These are phyloP conservation scores for Nadsonia starkeyi-henricii DNA, from an alignment of 1,139 yeast species.

Conservation along the genomic window DNA sequence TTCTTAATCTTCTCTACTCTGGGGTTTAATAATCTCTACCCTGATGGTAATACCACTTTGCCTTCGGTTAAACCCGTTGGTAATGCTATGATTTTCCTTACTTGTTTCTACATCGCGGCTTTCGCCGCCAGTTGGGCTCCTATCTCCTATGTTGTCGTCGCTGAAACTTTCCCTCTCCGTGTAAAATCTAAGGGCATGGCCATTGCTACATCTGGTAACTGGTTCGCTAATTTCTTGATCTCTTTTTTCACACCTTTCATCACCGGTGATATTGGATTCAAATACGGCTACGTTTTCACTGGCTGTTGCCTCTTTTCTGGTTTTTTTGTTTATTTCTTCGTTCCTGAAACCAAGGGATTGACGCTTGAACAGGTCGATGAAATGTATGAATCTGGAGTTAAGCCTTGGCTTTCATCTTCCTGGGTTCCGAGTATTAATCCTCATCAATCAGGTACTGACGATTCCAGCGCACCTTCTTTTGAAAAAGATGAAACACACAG, in stretches of 20 bases:
- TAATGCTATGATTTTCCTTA: constrained; percentile 61
- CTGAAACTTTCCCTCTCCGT: constrained; percentile 69
- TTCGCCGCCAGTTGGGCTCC: constrained; percentile 88
- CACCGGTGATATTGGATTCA: constrained; percentile 33
- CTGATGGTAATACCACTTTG: constrained; percentile 28
- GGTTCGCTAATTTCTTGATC: constrained; percentile 62
- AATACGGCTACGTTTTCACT: constrained; percentile 64
- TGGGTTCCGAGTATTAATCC: constrained; percentile 1
- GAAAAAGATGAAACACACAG: no score
- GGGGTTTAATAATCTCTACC: constrained; percentile 51
- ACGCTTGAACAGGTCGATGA: constrained; percentile 64
- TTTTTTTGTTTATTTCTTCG: constrained; percentile 49
- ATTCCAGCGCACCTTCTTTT: no score
- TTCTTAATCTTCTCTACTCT: constrained; percentile 54
- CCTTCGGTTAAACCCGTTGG: constrained; percentile 38
- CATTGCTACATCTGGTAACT: constrained; percentile 54
- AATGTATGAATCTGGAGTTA: constrained; percentile 26
- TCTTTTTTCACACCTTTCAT: constrained; percentile 39
- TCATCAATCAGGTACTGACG: no score
- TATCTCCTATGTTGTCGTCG: constrained; percentile 60
- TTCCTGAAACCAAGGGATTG: constrained; percentile 63
- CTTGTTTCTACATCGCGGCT: constrained; percentile 67
- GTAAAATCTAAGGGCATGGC: constrained; percentile 73
- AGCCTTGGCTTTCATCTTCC: constrained; percentile 20
- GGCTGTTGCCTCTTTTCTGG: constrained; percentile 44